Evolutionary conservation across 257 asterid species (phyloP), one percentile per base, ranked within the genome.

Genomic region (Solanum sejunctum): DNA sequence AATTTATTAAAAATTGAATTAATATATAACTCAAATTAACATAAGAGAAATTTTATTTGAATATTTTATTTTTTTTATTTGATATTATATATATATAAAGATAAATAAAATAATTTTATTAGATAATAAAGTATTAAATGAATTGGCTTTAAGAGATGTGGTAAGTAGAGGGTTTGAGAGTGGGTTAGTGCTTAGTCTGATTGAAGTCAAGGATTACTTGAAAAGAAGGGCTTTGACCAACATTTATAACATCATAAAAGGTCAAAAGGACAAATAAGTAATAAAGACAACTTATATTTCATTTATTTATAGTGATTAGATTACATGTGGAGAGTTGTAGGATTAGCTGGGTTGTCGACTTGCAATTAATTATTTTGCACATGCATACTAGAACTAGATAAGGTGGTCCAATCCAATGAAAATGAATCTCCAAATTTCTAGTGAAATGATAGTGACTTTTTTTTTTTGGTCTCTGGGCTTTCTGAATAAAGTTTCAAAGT

Each of bases 181-280:
- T 6, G 15, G 23, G 23, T 16, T 15, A 17, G 6, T 51, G 15
- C 51, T 60, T 71, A 80, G 86, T 47, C 32, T 32, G 51, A 81
- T 32, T 71, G 18, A 84, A 84, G 86, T 58, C 32, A 60, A 84
- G 47, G 43, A 18, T 88, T 64, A 85, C 90, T 83, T 83, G 85
- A 87, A 83, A 86, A 83, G 8, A 17, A 63, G 85, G 88, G 84
- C 67, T 86, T 85, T 89, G 89, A 89, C 91, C 86, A 88, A 66
- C 45, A 49, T 55, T 86, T 47, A 56, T 67, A 15, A 66, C 12
- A 77, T 84, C 84, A 85, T 32, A 70, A 83, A 21, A 61, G 45
- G 88, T 80, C 90, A 85, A 71, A 87, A 83, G 51, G 55, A 63
- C 41, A 80, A 47, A 73, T 51, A 60, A 51, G 81, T 75, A 52